Conservation (phyloP, 495 filamentous ascomycete genomes). For the Lophiotrema nucula region DNA sequence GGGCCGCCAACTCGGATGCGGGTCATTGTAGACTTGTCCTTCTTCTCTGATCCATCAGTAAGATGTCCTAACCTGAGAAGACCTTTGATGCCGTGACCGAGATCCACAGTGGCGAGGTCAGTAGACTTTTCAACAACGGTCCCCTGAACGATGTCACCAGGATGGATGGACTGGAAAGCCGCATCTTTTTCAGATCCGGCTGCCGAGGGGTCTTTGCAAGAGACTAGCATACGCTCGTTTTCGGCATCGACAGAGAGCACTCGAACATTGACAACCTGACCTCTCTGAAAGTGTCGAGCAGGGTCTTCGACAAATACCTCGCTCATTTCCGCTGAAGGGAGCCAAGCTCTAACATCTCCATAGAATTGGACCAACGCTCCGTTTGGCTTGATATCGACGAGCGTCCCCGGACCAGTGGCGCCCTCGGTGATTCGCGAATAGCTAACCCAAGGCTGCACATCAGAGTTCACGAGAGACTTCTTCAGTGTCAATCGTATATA, state of each 20-base stretch:
- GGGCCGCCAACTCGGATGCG: conserved; percentile 78
- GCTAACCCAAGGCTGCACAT: conserved; percentile 68
- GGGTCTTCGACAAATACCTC: conserved; percentile 92
- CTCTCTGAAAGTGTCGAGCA: conserved; percentile 78
- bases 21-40: conserved; percentile 69
- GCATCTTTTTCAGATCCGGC: conserved; percentile 73
- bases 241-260: conserved; percentile 74
- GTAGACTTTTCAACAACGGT: conserved; percentile 81
- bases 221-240: conserved; percentile 72
- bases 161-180: conserved; percentile 66
- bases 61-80: conserved; percentile 73
- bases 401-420: conserved; percentile 75
- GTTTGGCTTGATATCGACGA: conserved; percentile 70
- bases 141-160: conserved; percentile 70
- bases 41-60: conserved; percentile 73
- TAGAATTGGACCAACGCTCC: conserved; percentile 95
- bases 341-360: conserved; percentile 73
- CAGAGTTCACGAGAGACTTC: conserved; percentile 89
- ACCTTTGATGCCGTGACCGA: conserved; percentile 71
- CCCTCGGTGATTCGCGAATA: conserved; percentile 69
- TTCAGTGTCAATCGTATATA: conserved; percentile 88
- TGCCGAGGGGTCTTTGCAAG: conserved; percentile 82
- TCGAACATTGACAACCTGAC: conserved; percentile 87
- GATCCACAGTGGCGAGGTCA: conserved; percentile 73
- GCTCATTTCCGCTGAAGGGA: conserved; percentile 95